Percentiles rank a stretch among this genome's conserved stretches.
These are phyloP conservation scores for Cryptosporidium felis DNA, from an alignment of 169 alveolate genomes.

Conservation along the genomic window DNA sequence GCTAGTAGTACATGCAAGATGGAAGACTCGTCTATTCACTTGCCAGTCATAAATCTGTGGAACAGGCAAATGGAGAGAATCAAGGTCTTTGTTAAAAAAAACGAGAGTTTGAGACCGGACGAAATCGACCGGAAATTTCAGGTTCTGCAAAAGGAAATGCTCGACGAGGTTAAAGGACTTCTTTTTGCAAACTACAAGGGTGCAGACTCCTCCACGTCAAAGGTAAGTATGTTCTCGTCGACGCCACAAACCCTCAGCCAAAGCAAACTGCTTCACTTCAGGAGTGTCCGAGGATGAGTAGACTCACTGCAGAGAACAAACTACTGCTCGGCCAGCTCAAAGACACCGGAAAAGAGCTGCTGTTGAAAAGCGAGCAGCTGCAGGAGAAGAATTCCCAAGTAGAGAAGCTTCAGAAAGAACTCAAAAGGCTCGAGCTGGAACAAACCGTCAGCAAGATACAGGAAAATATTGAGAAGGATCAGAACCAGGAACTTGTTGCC, in stretches of 20 bases:
- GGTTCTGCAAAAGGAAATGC: constrained; percentile 36
- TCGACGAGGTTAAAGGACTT: constrained; percentile 42
- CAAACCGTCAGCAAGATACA: constrained; percentile 53
- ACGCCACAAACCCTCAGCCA: no score
- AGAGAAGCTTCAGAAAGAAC: constrained; percentile 51
- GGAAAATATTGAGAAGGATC: constrained; percentile 61
- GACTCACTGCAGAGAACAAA: constrained; percentile 28
- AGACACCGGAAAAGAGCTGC: constrained; percentile 25
- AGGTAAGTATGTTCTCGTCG: no score
- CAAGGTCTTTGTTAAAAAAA: constrained; percentile 3
- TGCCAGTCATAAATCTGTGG: constrained; percentile 62
- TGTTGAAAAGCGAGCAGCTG: constrained; percentile 23
- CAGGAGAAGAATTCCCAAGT: constrained; percentile 17
- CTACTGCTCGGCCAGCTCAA: constrained; percentile 35
- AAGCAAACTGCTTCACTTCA: neutral
- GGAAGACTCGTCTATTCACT: constrained; percentile 45
- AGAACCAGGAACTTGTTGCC: constrained; percentile 14
- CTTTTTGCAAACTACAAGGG: constrained; percentile 34
- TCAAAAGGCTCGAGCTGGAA: constrained; percentile 41
- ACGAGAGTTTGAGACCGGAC: neutral
- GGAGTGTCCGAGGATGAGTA: constrained; percentile 46
- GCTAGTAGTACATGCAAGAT: no score
- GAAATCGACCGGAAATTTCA: constrained; percentile 17
- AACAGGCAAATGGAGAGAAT: constrained; percentile 56
- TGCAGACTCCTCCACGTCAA: neutral